These are phyloP conservation scores for Aphanomyces stellatus DNA, from an alignment of 352 stramenopile species.

Conservation along the genomic window DNA sequence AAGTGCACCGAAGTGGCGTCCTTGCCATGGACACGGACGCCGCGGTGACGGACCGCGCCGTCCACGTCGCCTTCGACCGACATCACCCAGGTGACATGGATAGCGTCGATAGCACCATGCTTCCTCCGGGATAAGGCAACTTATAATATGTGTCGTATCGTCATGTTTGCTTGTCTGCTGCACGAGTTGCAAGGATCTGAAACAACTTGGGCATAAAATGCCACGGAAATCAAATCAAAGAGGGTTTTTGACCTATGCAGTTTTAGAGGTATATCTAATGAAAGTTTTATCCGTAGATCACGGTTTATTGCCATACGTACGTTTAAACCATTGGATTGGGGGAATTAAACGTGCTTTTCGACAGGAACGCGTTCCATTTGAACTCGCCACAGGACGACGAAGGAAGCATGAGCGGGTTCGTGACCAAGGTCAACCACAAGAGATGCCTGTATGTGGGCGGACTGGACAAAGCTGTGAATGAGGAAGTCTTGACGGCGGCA, in stretches of 20 bases:
- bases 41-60: neutral
- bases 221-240: no score
- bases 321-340: no score
- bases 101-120: neutral
- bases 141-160: neutral
- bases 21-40: neutral
- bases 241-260: no score
- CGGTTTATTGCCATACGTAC: no score
- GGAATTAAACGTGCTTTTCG: no score
- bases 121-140: neutral
- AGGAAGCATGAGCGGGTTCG: neutral
- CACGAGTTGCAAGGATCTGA: no score
- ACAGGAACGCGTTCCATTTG: neutral
- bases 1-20: neutral
- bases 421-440: constrained; percentile 10
- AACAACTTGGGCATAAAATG: no score
- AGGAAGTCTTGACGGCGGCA: constrained; percentile 25
- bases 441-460: neutral
- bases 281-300: no score
- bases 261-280: no score
- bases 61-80: neutral
- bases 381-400: neutral
- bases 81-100: neutral
- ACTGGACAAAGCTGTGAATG: neutral
- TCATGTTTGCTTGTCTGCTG: no score